Evolutionary conservation across 176 grass and related monocot species (phyloP).

Genomic region (Carex cristatella): DNA sequence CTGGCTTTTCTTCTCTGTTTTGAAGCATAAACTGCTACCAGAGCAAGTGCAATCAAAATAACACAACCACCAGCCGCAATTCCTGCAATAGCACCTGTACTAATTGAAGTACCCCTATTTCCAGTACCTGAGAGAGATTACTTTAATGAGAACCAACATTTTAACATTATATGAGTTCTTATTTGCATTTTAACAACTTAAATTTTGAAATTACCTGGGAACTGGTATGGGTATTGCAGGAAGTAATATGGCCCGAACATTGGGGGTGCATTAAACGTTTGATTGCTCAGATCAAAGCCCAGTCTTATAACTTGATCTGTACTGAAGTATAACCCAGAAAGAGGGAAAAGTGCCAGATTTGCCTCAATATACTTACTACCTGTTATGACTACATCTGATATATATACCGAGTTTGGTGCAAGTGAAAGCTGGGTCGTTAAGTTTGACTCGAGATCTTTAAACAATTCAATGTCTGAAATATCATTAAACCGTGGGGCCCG

Average conservation of each 20-base stretch:
- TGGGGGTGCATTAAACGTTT: constrained; percentile 37
- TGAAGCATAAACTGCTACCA: constrained; percentile 51
- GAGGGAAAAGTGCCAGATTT: constrained; percentile 53
- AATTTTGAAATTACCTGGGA: constrained; percentile 34
- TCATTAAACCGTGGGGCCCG: constrained; percentile 47
- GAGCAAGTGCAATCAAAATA: constrained; percentile 59
- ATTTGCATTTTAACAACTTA: neutral
- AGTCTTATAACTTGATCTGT: constrained; percentile 33
- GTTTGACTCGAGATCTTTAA: constrained; percentile 43
- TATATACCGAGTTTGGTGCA: constrained; percentile 33
- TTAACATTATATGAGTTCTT: neutral
- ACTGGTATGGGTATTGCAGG: constrained; percentile 29
- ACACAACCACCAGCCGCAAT: constrained; percentile 52
- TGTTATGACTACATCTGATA: constrained; percentile 44
- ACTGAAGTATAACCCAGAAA: constrained; percentile 35
- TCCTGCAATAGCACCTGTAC: constrained; percentile 46
- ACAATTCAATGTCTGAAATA: constrained; percentile 24
- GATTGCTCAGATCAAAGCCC: constrained; percentile 46
- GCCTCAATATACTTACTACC: constrained; percentile 42
- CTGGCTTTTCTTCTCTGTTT: constrained; percentile 49
- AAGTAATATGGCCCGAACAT: constrained; percentile 80
- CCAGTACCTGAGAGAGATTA: constrained; percentile 29
- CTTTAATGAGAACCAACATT: constrained; percentile 16
- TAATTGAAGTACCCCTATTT: constrained; percentile 34
- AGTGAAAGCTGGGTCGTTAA: constrained; percentile 37